Percentiles rank a stretch among this genome's conserved stretches.
Evolutionary conservation across 2,329 filamentous ascomycete genomes (phyloP).

Genomic region (Phialophora macrospora): DNA sequence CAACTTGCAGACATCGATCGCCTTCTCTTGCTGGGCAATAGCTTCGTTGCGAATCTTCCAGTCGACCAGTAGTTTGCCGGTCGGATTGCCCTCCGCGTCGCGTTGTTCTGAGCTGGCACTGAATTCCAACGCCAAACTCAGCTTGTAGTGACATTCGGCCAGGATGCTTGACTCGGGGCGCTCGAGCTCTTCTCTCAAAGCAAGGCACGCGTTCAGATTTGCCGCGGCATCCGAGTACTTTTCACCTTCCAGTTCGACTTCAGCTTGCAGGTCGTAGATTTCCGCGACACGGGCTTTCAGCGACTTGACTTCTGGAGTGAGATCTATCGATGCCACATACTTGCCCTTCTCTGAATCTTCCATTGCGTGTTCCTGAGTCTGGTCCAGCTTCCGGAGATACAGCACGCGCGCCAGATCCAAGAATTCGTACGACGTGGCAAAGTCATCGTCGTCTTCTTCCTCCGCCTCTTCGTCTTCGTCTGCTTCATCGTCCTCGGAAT

Average conservation of each 20-base stretch:
- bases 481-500: slow-evolving; percentile 75
- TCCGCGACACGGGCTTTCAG: slow-evolving; percentile 88
- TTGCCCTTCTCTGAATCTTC: slow-evolving; percentile 53
- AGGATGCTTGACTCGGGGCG: slow-evolving; percentile 80
- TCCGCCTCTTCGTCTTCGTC: slow-evolving; percentile 54
- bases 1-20: slow-evolving; percentile 62
- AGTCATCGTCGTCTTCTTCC: slow-evolving; percentile 65
- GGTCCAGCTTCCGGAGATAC: slow-evolving; percentile 61
- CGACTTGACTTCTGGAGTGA: slow-evolving; percentile 55
- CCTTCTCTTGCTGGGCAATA: slow-evolving; percentile 63
- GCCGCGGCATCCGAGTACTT: slow-evolving; percentile 85
- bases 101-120: slow-evolving; percentile 69
- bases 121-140: slow-evolving; percentile 93
- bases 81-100: slow-evolving; percentile 50
- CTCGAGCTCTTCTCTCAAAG: slow-evolving; percentile 78
- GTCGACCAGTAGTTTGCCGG: slow-evolving; percentile 53
- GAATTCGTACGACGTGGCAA: slow-evolving; percentile 67
- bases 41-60: slow-evolving; percentile 63
- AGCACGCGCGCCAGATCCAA: slow-evolving; percentile 67
- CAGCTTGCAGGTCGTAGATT: slow-evolving; percentile 89
- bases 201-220: slow-evolving; percentile 77
- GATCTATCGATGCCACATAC: slow-evolving; percentile 43
- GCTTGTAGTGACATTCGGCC: slow-evolving; percentile 94
- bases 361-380: slow-evolving; percentile 45
- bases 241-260: slow-evolving; percentile 97